Base-by-base conservation (phyloP, 345 rosid genomes). In the Passiflora organensis region DNA sequence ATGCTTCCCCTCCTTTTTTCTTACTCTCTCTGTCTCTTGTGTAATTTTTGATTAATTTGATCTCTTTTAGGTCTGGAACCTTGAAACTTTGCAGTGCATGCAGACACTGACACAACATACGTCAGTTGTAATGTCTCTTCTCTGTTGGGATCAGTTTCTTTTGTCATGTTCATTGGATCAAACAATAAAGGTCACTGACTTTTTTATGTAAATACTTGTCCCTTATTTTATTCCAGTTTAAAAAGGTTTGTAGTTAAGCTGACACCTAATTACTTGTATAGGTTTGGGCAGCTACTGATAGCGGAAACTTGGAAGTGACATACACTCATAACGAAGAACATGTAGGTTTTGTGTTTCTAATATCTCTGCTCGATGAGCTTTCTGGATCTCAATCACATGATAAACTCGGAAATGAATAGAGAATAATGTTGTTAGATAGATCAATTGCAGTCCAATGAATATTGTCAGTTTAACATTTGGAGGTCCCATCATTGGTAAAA, bases 61-160 rank as follows among this genome's bases (percentile, higher is more conserved):
- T 58, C 36, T 52, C 51, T 61, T 53, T 48, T 50, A 87, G 97
- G 95, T 87, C 20, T 94, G 99, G 97, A 94, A 76, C 68, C 80
- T 94, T 32, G 97, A 89, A 62, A 85, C 68, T 59, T 76, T 94
- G 74, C 97, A 89, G 64, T 89, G 99, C 58, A 56, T 94, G 66
- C 97, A 94, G 75, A 82, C 89, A 1, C 74, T 89, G 55, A 75
- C 75, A 0, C 95, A 76, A 43, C 99, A 94, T 65, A 75, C 84
- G 50, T 67, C 84, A 17, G 95, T 94, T 18, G 96, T 94, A 43
- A 94, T 85, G 97, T 94, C 97, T 42, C 82, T 89, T 64, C 91
- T 89, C 57, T 94, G 99, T 76, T 93, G 97, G 99, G 99, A 93
- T 60, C 95, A 89, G 66, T 93, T 89, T 76, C 97, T 93, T 64